These are phyloP conservation scores for Talaromyces atroroseus DNA, from an alignment of 2,329 filamentous ascomycete species.

Conservation along the genomic window DNA sequence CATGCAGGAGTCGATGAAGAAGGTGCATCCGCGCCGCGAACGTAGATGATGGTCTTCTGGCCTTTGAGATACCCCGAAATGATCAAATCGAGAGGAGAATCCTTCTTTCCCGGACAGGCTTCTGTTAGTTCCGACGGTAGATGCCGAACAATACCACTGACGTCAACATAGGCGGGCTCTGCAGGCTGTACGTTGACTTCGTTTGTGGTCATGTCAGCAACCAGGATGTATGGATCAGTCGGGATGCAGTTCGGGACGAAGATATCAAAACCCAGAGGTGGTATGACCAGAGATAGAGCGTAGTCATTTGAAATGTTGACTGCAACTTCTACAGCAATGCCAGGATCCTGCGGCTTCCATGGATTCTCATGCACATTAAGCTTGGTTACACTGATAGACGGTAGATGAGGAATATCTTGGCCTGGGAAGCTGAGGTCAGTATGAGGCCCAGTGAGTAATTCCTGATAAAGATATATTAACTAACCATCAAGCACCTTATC, in stretches of 20 bases:
- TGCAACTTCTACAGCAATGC: constrained; percentile 75
- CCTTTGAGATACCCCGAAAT: constrained; percentile 78
- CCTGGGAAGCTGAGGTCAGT: constrained; percentile 25
- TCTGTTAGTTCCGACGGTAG: constrained; percentile 68
- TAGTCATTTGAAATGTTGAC: constrained; percentile 69
- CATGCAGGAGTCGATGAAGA: constrained; percentile 68
- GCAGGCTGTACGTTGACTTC: constrained; percentile 63
- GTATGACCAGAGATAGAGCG: constrained; percentile 69
- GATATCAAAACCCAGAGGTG: constrained; percentile 76
- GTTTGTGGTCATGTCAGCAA: constrained; percentile 70
- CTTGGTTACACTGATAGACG: constrained; percentile 74
- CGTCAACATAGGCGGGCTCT: constrained; percentile 61
- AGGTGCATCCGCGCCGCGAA: constrained; percentile 69
- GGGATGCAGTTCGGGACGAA: constrained; percentile 74
- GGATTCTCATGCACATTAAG: constrained; percentile 70
- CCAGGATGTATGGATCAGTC: constrained; percentile 65
- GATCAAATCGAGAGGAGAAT: constrained; percentile 79
- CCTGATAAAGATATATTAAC: constrained; percentile 44
- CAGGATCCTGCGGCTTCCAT: constrained; percentile 49
- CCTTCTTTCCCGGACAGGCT: constrained; percentile 67
- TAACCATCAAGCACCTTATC: constrained; percentile 77
- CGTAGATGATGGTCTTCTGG: constrained; percentile 69
- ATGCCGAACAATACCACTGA: constrained; percentile 64
- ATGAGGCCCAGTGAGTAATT: background rate
- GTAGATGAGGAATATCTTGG: constrained; percentile 66